A percentile compares a stretch with the other conserved stretches of the same genome.
These are phyloP conservation scores for Ustilaginoidea virens DNA, from an alignment of 2,329 filamentous ascomycete genomes.

Conservation along the genomic window DNA sequence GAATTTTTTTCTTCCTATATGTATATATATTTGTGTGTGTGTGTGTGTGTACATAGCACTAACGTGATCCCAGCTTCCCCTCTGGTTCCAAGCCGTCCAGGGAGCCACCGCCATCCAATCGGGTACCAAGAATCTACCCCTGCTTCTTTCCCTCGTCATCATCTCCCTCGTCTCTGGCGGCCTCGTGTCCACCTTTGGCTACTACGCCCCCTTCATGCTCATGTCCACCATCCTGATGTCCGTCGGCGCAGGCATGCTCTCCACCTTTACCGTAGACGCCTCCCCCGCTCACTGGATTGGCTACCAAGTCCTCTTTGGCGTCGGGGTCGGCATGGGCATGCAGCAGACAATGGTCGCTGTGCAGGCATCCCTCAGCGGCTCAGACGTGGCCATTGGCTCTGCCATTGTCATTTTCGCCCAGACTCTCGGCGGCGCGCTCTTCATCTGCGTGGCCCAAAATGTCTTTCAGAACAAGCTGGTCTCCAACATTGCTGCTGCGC, in stretches of 20 bases:
- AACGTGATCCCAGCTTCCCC: constrained; percentile 18
- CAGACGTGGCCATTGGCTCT: constrained; percentile 30
- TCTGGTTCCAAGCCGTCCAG: constrained; percentile 33
- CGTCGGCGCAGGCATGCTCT: constrained; percentile 25
- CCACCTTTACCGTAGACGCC: constrained; percentile 15
- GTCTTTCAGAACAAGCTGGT: constrained; percentile 32
- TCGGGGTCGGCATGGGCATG: constrained; percentile 26
- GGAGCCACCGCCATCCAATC: constrained; percentile 15
- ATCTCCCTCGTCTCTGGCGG: constrained; percentile 13
- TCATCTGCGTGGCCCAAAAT: constrained; percentile 34
- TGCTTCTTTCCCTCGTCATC: constrained; percentile 14
- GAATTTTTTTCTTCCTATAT: constrained; percentile 19
- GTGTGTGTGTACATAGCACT: no score
- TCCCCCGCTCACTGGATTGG: constrained; percentile 12
- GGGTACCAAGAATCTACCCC: constrained; percentile 14
- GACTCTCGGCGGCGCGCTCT: constrained; percentile 28
- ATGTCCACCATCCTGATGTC: constrained; percentile 15
- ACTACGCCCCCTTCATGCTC: constrained; percentile 26
- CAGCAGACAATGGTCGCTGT: constrained; percentile 29
- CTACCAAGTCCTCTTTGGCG: constrained; percentile 23
- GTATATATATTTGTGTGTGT: no score
- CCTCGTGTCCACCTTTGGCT: constrained; percentile 17
- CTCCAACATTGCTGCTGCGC: constrained; percentile 3
- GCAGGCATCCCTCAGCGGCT: constrained; percentile 25
- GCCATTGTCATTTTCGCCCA: constrained; percentile 31